phyloP scores from a whole-genome alignment of 257 asterid species.

The Solanum dulcamara region DNA sequence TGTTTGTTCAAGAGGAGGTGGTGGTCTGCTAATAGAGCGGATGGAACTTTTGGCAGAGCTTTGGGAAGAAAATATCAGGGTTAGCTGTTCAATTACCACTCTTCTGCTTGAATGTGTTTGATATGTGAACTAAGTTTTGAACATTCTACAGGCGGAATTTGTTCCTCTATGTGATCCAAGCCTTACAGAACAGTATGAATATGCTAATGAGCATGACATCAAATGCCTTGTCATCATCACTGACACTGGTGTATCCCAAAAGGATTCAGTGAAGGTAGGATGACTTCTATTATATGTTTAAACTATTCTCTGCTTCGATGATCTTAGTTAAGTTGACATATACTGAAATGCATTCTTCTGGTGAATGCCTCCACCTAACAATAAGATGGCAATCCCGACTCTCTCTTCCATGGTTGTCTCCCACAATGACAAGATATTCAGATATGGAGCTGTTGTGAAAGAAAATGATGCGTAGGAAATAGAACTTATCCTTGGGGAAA shows the following conservation, averaged over 20 bases:
- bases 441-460: not conserved
- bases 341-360: not conserved
- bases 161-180: slow-evolving; percentile 86
- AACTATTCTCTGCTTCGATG: not conserved
- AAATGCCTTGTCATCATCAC: slow-evolving; percentile 83
- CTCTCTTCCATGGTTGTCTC: not conserved
- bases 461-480: not conserved
- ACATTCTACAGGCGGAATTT: slow-evolving; percentile 62
- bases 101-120: not conserved
- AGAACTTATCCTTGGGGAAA: not conserved
- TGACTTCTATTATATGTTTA: not conserved
- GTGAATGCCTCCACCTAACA: not conserved
- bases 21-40: slow-evolving; percentile 84
- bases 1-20: slow-evolving; percentile 98
- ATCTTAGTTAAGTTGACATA: not conserved
- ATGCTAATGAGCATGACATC: slow-evolving; percentile 86
- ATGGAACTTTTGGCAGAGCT: slow-evolving; percentile 90
- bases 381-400: not conserved
- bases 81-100: slow-evolving; percentile 15
- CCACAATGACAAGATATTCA: not conserved
- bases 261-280: slow-evolving; percentile 73
- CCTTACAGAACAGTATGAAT: slow-evolving; percentile 90
- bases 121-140: slow-evolving; percentile 3
- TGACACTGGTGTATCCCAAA: slow-evolving; percentile 70
- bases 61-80: slow-evolving; percentile 89